Conservation (phyloP, 2,329 filamentous ascomycete species). For the Fusarium sp. region DNA sequence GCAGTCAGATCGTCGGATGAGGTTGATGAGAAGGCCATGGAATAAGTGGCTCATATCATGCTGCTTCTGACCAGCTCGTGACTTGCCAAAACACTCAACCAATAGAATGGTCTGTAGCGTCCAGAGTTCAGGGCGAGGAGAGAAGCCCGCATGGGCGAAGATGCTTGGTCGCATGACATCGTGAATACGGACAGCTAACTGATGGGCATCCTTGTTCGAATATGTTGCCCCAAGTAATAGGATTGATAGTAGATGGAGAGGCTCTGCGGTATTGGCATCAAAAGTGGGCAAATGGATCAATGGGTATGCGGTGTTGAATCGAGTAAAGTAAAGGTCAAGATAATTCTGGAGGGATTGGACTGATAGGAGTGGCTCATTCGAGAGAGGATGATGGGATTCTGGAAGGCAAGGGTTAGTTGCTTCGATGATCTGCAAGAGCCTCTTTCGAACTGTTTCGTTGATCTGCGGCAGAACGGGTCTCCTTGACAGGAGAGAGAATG, state of each 20-base stretch:
- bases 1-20: conserved; percentile 52
- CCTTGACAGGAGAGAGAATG: conserved; percentile 41
- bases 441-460: conserved; percentile 49
- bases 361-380: conserved; percentile 64
- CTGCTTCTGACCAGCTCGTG: conserved; percentile 70
- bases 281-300: conserved; percentile 70
- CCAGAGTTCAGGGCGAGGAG: conserved; percentile 69
- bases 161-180: conserved; percentile 70
- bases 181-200: conserved; percentile 71
- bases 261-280: conserved; percentile 60
- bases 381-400: conserved; percentile 48
- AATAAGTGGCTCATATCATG: conserved; percentile 72
- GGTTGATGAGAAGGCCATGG: conserved; percentile 53
- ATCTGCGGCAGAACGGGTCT: conserved; percentile 46
- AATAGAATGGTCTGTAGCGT: conserved; percentile 71
- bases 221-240: conserved; percentile 73
- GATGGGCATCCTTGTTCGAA: conserved; percentile 67
- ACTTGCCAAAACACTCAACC: conserved; percentile 74
- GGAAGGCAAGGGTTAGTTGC: conserved; percentile 60
- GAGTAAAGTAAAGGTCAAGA: conserved; percentile 69
- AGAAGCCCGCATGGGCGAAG: conserved; percentile 69
- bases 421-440: conserved; percentile 64
- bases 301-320: conserved; percentile 71
- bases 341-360: conserved; percentile 65
- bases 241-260: conserved; percentile 65